These are phyloP conservation scores for Eucalyptus curtisii DNA, from an alignment of 345 rosid genomes.

Conservation along the genomic window DNA sequence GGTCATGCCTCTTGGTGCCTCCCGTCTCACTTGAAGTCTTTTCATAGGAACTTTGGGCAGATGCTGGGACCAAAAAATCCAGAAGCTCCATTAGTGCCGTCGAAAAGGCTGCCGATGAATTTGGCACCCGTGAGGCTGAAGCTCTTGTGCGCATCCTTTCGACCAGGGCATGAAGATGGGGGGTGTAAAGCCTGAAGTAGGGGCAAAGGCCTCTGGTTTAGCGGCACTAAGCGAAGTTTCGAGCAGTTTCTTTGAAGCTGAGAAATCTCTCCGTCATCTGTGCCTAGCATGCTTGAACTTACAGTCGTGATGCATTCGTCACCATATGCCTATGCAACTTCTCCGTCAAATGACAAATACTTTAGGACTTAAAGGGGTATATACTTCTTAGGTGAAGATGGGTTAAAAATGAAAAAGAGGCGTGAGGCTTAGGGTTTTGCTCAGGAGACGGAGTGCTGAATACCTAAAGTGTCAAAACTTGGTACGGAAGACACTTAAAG, in stretches of 20 bases:
- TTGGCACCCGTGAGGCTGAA: slow-evolving; percentile 35
- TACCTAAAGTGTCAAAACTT: too few relatives aligned
- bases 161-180: slow-evolving; percentile 1
- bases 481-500: too few relatives aligned
- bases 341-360: slow-evolving; percentile 13
- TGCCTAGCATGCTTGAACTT: slow-evolving; percentile 32
- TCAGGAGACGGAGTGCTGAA: neutral
- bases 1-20: slow-evolving; percentile 35
- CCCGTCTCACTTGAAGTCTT: slow-evolving; percentile 49
- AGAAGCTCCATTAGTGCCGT: slow-evolving; percentile 42
- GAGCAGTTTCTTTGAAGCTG: slow-evolving; percentile 27
- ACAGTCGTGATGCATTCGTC: slow-evolving; percentile 23
- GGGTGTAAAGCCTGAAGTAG: neutral
- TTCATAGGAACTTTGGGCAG: slow-evolving; percentile 37
- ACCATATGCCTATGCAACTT: slow-evolving; percentile 28
- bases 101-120: slow-evolving; percentile 49
- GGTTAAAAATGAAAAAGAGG: slow-evolving; percentile 14
- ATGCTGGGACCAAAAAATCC: slow-evolving; percentile 22
- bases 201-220: neutral
- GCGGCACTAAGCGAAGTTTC: slow-evolving; percentile 22
- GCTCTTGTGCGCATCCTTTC: slow-evolving; percentile 46
- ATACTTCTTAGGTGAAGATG: neutral
- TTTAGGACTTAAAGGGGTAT: neutral
- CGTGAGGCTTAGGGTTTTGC: neutral
- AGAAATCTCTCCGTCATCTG: slow-evolving; percentile 26